Base-by-base conservation (phyloP, 192 early-diverging fungal genomes). In the Coemansia sp. region DNA sequence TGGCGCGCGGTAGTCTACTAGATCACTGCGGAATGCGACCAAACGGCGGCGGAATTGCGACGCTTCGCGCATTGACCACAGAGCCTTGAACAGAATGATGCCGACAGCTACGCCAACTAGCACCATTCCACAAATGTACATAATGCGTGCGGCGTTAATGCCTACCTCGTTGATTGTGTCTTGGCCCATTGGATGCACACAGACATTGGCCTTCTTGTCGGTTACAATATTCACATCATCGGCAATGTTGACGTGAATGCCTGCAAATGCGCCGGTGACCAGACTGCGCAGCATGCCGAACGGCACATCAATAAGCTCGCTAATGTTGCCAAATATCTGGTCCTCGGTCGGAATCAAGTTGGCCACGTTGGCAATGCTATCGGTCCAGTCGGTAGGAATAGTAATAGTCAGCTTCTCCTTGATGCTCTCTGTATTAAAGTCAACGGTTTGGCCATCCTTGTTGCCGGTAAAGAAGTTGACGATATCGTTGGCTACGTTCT, bases 281-380 rank as follows among this genome's bases (percentile, higher is more conserved):
- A 56, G 60, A 1, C 46, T 56, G 48, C 66, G 62, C 47, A 78
- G 66, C 21, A 68, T 61, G 48, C 42, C 40, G 52, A 78, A 78
- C 10, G 75, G 75, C 17, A 72, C 56, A 52, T 78, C 66, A 31
- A 78, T 64, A n/a, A 78, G 36, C 42, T 42, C 11, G 0, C 66
- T 68, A 50, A 78, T 54, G 60, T 78, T 69, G 56, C 75, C 75
- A 12, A 78, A 78, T 1, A 78, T 68, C 59, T 78, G 49, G 23
- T 72, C 66, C 37, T 71, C 69, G 15, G 75, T 68, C 11, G 75
- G 75, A 20, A 78, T 78, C 64, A 68, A 68, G 51, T 62, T 38
- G 3, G 51, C 28, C 34, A 78, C 37, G 5, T 44, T 50, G 34
- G 44, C 48, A 55, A 78, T 66, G 56, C 63, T 78, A 49, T 66